Evolutionary conservation across 495 filamentous ascomycete species (phyloP).

Genomic region (Staphylotrichum tortipilum): DNA sequence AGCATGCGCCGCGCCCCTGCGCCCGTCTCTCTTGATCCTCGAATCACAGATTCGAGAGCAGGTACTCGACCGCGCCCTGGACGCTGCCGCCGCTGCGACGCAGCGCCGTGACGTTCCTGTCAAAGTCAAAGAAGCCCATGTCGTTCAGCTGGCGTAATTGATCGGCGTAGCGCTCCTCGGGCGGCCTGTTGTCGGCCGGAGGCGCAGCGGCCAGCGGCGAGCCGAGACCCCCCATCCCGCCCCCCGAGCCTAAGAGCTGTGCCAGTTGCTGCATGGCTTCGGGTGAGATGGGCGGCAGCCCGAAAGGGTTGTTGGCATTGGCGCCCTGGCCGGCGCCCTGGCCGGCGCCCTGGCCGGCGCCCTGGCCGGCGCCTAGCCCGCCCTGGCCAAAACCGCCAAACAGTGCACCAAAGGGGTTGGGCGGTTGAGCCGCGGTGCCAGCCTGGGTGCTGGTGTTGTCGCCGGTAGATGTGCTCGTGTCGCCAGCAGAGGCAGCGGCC

Average conservation of each 20-base stretch:
- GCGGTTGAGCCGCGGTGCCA: constrained; percentile 15
- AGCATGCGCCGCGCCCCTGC: not conserved
- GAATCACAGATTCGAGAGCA: constrained; percentile 36
- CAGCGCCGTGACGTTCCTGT: constrained; percentile 81
- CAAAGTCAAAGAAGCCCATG: constrained; percentile 98
- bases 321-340: constrained; percentile 10
- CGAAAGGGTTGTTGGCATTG: constrained; percentile 18
- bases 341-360: no score
- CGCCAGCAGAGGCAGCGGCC: constrained; percentile 5
- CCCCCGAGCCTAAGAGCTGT: constrained; percentile 23
- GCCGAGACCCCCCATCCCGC: not conserved
- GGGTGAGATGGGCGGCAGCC: constrained; percentile 14
- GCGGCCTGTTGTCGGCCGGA: constrained; percentile 71
- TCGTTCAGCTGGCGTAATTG: constrained; percentile 93
- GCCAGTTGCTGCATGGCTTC: constrained; percentile 43
- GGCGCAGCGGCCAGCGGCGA: constrained; percentile 33
- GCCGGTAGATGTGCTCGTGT: not conserved
- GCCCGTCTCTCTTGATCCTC: no score
- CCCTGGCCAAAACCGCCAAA: constrained; percentile 28
- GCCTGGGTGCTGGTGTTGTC: not conserved
- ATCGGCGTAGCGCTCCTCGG: constrained; percentile 84
- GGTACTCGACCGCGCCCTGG: constrained; percentile 84
- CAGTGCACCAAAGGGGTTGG: constrained; percentile 37
- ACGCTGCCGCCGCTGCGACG: constrained; percentile 87
- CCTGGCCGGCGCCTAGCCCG: constrained; percentile 3